Percentiles rank a stretch among this genome's conserved stretches.
phyloP scores from a whole-genome alignment of 78 protist genomes.

The Pelomyxa schiedti region DNA sequence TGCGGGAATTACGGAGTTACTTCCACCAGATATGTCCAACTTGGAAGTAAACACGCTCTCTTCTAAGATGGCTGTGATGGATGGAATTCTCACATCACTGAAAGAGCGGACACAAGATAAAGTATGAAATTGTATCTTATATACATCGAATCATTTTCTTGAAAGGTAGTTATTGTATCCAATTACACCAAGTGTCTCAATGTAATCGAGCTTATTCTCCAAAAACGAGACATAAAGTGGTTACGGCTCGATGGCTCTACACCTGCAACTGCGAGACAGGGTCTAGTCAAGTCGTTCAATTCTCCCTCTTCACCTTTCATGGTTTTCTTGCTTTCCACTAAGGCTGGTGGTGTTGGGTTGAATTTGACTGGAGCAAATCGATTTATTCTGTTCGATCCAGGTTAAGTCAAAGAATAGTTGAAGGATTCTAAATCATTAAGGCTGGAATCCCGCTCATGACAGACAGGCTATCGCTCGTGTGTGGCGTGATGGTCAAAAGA shows the following conservation, averaged over 20 bases:
- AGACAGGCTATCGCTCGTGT: conserved; percentile 86
- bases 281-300: conserved; percentile 70
- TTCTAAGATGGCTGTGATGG: neutral
- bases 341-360: conserved; percentile 91
- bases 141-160: neutral
- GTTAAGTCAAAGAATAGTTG: conserved; percentile 39
- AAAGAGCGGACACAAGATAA: neutral
- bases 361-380: conserved; percentile 92
- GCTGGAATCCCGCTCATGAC: conserved; percentile 81
- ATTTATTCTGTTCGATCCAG: conserved; percentile 84
- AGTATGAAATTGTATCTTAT: no score
- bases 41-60: neutral
- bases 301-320: conserved; percentile 14
- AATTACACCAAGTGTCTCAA: conserved; percentile 75
- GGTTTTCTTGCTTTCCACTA: conserved; percentile 52
- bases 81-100: neutral
- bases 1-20: neutral
- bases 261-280: conserved; percentile 10
- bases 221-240: neutral
- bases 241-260: conserved; percentile 63
- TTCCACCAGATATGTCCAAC: neutral
- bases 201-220: conserved; percentile 3
- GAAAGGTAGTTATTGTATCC: conserved; percentile 68
- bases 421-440: neutral
- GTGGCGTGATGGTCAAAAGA: conserved; percentile 91